Conservation (phyloP, 2,329 filamentous ascomycete genomes). For the Xylaria sp. region DNA sequence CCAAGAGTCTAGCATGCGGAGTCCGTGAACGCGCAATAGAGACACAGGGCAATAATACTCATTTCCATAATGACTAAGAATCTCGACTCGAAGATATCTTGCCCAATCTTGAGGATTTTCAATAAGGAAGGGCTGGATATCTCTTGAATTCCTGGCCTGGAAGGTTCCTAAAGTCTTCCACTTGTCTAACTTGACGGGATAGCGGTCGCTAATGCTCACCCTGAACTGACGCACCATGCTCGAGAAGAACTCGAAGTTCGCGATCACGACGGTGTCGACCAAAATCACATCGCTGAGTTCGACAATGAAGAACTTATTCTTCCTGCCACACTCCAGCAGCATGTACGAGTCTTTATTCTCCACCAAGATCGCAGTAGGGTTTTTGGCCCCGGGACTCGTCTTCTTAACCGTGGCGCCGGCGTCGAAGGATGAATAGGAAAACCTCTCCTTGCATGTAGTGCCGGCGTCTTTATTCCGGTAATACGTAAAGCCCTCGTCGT, state of each 20-base stretch:
- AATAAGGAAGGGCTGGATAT: constrained; percentile 94
- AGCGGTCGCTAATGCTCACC: constrained; percentile 92
- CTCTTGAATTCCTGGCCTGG: constrained; percentile 89
- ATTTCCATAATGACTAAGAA: constrained; percentile 91
- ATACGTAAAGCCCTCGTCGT: constrained; percentile 61
- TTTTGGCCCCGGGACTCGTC: constrained; percentile 86
- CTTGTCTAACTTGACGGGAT: constrained; percentile 89
- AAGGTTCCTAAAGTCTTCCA: constrained; percentile 92
- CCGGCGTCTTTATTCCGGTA: constrained; percentile 90
- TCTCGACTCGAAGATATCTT: constrained; percentile 90
- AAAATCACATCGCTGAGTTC: constrained; percentile 88
- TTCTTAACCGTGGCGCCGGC: constrained; percentile 94
- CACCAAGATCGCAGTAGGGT: constrained; percentile 85
- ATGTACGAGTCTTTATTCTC: constrained; percentile 99
- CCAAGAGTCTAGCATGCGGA: constrained; percentile 94
- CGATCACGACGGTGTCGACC: constrained; percentile 95
- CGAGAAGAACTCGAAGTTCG: constrained; percentile 99
- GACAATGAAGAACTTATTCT: constrained; percentile 93
- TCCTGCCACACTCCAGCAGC: constrained; percentile 86
- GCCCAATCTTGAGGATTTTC: constrained; percentile 96
- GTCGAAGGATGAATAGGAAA: constrained; percentile 97
- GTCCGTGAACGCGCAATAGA: constrained; percentile 89
- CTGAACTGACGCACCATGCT: constrained; percentile 93
- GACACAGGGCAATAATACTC: constrained; percentile 97
- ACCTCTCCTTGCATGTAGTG: constrained; percentile 96